Percentiles rank a stretch among this genome's conserved stretches.
Evolutionary conservation across 2,329 filamentous ascomycete genomes (phyloP).

Genomic region (Aspergillus sp.): DNA sequence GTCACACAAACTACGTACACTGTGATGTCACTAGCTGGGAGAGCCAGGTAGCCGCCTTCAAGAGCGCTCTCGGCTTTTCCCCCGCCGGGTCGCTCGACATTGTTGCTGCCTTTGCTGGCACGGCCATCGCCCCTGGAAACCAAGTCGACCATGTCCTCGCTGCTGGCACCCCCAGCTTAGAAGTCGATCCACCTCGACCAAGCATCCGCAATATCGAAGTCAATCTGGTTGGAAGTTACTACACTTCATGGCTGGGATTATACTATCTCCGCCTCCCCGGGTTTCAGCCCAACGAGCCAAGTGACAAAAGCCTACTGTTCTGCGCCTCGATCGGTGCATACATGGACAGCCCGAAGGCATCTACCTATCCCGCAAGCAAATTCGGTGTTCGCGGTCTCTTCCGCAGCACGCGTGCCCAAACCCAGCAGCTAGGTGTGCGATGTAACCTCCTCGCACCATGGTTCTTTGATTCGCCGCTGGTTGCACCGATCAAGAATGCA

Average conservation of each 20-base stretch:
- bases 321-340: background rate
- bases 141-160: constrained; percentile 1
- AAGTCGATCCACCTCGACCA: background rate
- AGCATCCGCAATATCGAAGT: background rate
- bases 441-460: background rate
- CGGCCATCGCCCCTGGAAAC: background rate
- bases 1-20: background rate
- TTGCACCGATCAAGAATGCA: background rate
- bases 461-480: background rate
- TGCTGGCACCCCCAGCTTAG: background rate
- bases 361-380: background rate
- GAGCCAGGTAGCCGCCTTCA: background rate
- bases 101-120: background rate
- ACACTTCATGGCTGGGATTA: background rate
- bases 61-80: background rate
- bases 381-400: background rate
- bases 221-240: background rate
- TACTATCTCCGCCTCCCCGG: background rate
- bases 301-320: background rate
- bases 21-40: background rate
- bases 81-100: background rate
- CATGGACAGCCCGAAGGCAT: background rate
- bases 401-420: background rate
- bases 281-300: background rate
- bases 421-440: background rate